A percentile compares a stretch with the other conserved stretches of the same genome.
These are phyloP conservation scores for Nicotiana knightiana DNA, from an alignment of 257 asterid genomes.

Conservation along the genomic window DNA sequence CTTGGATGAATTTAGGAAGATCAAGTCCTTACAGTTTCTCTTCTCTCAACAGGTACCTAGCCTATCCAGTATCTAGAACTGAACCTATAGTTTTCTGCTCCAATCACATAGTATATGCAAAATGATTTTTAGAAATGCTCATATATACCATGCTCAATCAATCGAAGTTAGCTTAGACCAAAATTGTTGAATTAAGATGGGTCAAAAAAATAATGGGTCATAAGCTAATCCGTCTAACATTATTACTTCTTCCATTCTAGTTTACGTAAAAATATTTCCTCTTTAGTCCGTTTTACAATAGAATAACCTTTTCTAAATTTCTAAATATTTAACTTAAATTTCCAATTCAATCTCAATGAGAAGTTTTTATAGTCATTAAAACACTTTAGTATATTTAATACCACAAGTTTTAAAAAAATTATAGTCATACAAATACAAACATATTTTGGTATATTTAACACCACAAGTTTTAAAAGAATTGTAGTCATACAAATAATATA, in stretches of 20 bases:
- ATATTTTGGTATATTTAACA: too few species aligned
- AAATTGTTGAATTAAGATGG: not conserved
- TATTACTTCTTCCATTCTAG: not conserved
- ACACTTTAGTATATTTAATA: too few species aligned
- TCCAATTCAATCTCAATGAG: too few species aligned
- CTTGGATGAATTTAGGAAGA: slow-evolving; percentile 20
- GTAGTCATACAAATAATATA: too few species aligned
- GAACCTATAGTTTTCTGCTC: not conserved
- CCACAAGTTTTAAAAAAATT: too few species aligned
- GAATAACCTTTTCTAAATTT: too few species aligned
- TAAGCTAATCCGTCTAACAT: not conserved
- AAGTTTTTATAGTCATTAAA: too few species aligned
- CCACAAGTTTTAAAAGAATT: too few species aligned
- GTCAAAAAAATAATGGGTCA: not conserved
- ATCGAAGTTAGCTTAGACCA: not conserved
- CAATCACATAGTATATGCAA: not conserved
- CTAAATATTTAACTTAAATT: too few species aligned
- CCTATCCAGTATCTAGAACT: not conserved
- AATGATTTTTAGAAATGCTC: not conserved
- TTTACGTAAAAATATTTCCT: too few species aligned
- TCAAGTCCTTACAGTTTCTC: slow-evolving; percentile 48
- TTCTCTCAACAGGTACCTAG: slow-evolving; percentile 23
- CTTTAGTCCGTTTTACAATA: too few species aligned
- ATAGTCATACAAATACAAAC: too few species aligned
- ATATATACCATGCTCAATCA: not conserved